phyloP scores from a whole-genome alignment of 1,284 basidiomycete genomes.

The Thelephora terrestris region DNA sequence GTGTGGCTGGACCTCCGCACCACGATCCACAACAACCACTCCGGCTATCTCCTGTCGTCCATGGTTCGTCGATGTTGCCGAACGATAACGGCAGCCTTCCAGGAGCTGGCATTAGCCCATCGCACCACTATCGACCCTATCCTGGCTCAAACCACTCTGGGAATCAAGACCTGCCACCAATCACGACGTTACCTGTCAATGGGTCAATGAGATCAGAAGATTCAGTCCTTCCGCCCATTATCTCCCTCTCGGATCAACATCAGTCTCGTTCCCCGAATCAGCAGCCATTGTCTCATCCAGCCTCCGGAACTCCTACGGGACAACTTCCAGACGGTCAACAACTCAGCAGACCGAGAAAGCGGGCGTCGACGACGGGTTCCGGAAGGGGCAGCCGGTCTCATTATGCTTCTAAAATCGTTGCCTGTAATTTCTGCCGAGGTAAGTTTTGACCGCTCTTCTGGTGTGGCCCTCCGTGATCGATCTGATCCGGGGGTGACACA shows the following conservation, averaged over 20 bases:
- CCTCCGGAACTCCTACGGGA: not conserved
- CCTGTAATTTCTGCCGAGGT: conserved; percentile 79
- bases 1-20: conserved; percentile 5
- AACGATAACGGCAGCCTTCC: not conserved
- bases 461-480: conserved; percentile 4
- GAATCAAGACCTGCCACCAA: conserved; percentile 52
- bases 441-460: conserved; percentile 18
- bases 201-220: too few species aligned
- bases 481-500: conserved; percentile 2
- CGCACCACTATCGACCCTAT: conserved; percentile 2
- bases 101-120: not conserved
- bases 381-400: conserved; percentile 50
- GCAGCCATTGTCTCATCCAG: too few species aligned
- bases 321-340: conserved; percentile 7
- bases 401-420: conserved; percentile 72
- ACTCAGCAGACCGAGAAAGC: conserved; percentile 44
- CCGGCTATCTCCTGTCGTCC: conserved; percentile 2
- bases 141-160: conserved; percentile 1
- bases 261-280: too few species aligned
- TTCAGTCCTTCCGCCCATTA: too few species aligned
- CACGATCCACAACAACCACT: conserved; percentile 5
- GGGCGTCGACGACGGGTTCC: conserved; percentile 58
- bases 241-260: too few species aligned
- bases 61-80: too few species aligned
- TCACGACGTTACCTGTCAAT: conserved; percentile 45